Conservation (phyloP, 805 yeast species). For the Yarrowia keelungensis region DNA sequence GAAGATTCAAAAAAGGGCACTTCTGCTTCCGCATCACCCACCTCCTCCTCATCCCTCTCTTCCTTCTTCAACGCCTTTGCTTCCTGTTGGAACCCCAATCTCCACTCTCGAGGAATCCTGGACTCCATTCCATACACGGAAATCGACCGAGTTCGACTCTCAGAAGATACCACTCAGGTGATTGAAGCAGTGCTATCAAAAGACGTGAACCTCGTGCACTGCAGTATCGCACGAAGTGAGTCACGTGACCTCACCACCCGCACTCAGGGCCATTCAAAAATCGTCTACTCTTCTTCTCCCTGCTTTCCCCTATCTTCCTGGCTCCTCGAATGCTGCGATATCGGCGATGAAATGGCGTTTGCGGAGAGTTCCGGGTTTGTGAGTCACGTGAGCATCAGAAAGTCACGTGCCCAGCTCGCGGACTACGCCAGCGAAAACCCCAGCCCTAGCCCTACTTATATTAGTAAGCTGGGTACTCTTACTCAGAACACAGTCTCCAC, state of each 20-base stretch:
- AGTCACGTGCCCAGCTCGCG: slow-evolving; percentile 13
- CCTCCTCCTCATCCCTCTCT: neutral
- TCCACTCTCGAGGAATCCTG: slow-evolving; percentile 41
- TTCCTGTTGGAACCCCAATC: slow-evolving; percentile 42
- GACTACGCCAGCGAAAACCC: slow-evolving; percentile 17
- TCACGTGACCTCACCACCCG: slow-evolving; percentile 4
- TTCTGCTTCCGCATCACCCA: too few species aligned
- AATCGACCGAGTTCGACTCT: slow-evolving; percentile 41
- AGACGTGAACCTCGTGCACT: slow-evolving; percentile 6
- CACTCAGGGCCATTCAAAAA: neutral
- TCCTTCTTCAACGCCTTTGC: slow-evolving; percentile 44
- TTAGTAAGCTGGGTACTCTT: slow-evolving; percentile 7
- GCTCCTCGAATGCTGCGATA: slow-evolving; percentile 33
- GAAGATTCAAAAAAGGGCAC: too few species aligned
- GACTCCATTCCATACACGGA: slow-evolving; percentile 40
- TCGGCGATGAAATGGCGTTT: slow-evolving; percentile 23
- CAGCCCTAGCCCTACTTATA: neutral
- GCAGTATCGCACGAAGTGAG: slow-evolving; percentile 15
- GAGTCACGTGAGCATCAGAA: slow-evolving; percentile 24
- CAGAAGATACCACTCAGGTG: slow-evolving; percentile 40
- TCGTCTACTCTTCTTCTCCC: slow-evolving; percentile 20
- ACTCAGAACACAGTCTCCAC: slow-evolving; percentile 4
- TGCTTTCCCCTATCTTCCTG: neutral
- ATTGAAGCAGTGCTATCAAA: slow-evolving; percentile 19
- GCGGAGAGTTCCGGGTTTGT: slow-evolving; percentile 25